Evolutionary conservation across 805 yeast species (phyloP).

Genomic region (Sugiyamaella marilandica): DNA sequence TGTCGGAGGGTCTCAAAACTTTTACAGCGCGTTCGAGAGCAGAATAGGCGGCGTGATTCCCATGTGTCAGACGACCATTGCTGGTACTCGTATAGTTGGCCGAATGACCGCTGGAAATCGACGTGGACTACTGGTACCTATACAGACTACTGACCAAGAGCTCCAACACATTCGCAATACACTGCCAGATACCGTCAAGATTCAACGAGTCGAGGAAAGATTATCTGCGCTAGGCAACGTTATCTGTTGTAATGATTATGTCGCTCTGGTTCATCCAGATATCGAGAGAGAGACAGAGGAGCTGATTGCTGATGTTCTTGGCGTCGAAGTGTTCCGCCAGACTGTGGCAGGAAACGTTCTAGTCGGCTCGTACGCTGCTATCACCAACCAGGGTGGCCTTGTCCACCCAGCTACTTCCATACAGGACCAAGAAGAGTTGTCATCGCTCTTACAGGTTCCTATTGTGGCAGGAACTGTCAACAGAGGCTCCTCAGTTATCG

Average conservation of each 20-base stretch:
- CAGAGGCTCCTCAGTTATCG: conserved; percentile 96
- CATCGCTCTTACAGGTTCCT: conserved; percentile 93
- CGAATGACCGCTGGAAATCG: conserved; percentile 98
- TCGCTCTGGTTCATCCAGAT: conserved; percentile 98
- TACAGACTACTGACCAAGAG: conserved; percentile 97
- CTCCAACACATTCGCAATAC: conserved; percentile 95
- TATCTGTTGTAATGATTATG: conserved; percentile 97
- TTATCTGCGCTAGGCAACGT: conserved; percentile 96
- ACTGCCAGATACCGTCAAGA: conserved; percentile 89
- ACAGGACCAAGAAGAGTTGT: conserved; percentile 97
- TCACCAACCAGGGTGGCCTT: conserved; percentile 95
- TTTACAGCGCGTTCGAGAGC: conserved; percentile 86
- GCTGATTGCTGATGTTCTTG: conserved; percentile 93
- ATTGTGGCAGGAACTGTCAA: conserved; percentile 97
- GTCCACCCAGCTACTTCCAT: conserved; percentile 97
- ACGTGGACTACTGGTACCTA: conserved; percentile 93
- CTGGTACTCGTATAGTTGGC: conserved; percentile 97
- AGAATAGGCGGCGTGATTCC: conserved; percentile 96
- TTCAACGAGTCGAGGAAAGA: conserved; percentile 97
- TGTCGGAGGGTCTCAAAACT: conserved; percentile 88
- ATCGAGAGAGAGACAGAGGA: conserved; percentile 99
- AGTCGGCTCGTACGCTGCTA: conserved; percentile 92
- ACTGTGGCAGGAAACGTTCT: conserved; percentile 97
- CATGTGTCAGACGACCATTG: conserved; percentile 93
- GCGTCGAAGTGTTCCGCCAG: conserved; percentile 98